phyloP scores from a whole-genome alignment of 2,329 filamentous ascomycete species.

The Calonectria pauciramosa region DNA sequence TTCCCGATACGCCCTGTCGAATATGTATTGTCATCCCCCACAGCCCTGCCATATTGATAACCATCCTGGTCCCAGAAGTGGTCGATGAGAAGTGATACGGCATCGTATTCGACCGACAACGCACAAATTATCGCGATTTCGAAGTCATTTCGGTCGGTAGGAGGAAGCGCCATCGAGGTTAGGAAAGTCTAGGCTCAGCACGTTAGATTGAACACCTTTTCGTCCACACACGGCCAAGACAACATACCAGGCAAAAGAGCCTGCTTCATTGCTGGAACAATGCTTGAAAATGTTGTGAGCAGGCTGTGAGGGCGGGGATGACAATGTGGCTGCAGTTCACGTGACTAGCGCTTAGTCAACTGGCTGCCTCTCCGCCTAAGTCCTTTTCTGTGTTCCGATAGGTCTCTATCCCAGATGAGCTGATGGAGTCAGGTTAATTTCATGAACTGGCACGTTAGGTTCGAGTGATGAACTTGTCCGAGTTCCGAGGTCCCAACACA shows the following conservation, averaged over 20 bases:
- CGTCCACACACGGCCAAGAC: background rate
- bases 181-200: background rate
- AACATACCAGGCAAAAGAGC: background rate
- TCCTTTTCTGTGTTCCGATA: too few species aligned
- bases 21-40: conserved; percentile 34
- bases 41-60: background rate
- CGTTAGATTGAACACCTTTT: background rate
- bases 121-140: conserved; percentile 39
- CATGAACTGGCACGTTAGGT: too few species aligned
- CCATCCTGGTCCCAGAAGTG: background rate
- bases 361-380: too few species aligned
- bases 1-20: conserved; percentile 42
- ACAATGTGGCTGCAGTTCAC: too few species aligned
- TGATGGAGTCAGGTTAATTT: too few species aligned
- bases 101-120: background rate
- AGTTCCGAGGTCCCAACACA: too few species aligned
- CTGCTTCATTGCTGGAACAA: too few species aligned
- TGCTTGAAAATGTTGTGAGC: too few species aligned
- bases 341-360: too few species aligned
- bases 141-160: conserved; percentile 10
- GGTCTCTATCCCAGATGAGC: too few species aligned
- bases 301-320: too few species aligned
- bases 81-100: background rate
- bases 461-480: too few species aligned
- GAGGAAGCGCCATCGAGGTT: background rate